These are phyloP conservation scores for Skeletonema grethae DNA, from an alignment of 108 stramenopile genomes.

Conservation along the genomic window DNA sequence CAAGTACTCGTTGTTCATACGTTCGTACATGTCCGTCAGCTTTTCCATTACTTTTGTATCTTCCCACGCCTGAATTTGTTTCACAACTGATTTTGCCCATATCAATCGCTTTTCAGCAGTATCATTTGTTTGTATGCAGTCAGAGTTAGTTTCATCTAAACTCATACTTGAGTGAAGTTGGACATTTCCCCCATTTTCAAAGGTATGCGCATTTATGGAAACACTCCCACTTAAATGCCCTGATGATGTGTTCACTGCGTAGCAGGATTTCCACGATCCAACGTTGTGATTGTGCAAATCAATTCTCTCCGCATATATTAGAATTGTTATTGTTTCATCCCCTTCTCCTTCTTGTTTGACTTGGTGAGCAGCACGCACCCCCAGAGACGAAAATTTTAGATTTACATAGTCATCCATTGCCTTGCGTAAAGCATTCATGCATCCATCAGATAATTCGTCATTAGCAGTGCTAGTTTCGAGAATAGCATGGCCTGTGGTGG, in stretches of 20 bases:
- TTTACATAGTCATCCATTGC: conserved; percentile 28
- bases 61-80: conserved; percentile 58
- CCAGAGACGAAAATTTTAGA: conserved; percentile 20
- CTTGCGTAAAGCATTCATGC: conserved; percentile 10
- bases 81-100: conserved; percentile 46
- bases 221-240: conserved; percentile 38
- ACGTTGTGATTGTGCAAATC: conserved; percentile 53
- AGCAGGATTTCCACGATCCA: conserved; percentile 58
- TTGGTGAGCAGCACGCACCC: conserved; percentile 28
- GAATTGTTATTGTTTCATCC: conserved; percentile 18
- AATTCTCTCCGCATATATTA: conserved; percentile 53
- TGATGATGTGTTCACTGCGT: conserved; percentile 27
- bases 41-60: conserved; percentile 42
- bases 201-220: conserved; percentile 46
- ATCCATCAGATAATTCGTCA: conserved; percentile 10
- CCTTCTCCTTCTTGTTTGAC: conserved; percentile 4
- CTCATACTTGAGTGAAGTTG: conserved; percentile 52
- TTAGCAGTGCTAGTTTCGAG: conserved; percentile 6
- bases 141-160: conserved; percentile 23
- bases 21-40: conserved; percentile 55
- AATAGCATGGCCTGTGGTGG: conserved; percentile 16
- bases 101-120: conserved; percentile 37
- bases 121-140: conserved; percentile 39
- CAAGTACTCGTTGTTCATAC: conserved; percentile 43
- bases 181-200: conserved; percentile 64